These are phyloP conservation scores for Ailanthus altissimus DNA, from an alignment of 345 rosid species.

Conservation along the genomic window DNA sequence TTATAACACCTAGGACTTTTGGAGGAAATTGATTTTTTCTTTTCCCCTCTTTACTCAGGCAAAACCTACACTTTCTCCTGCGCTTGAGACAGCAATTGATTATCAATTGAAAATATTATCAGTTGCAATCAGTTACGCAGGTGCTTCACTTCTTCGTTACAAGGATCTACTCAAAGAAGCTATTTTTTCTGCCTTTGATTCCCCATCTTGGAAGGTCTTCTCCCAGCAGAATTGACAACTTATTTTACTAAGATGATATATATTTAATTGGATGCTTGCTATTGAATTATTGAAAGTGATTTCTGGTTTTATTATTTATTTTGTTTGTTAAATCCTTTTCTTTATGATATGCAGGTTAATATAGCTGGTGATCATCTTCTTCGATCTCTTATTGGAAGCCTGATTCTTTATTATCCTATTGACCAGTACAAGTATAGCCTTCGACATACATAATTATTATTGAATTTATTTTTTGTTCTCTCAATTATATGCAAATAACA, in stretches of 20 bases:
- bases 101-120: slow-evolving; percentile 89
- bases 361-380: slow-evolving; percentile 96
- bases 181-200: slow-evolving; percentile 76
- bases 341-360: slow-evolving; percentile 61
- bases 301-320: slow-evolving; percentile 5
- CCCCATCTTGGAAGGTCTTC: slow-evolving; percentile 95
- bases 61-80: slow-evolving; percentile 84
- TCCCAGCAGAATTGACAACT: slow-evolving; percentile 18
- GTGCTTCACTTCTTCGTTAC: slow-evolving; percentile 76
- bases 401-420: slow-evolving; percentile 82
- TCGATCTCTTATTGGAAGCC: slow-evolving; percentile 86
- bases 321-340: slow-evolving; percentile 19
- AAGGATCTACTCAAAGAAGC: slow-evolving; percentile 78
- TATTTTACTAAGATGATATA: neutral
- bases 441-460: slow-evolving; percentile 3
- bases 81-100: slow-evolving; percentile 92
- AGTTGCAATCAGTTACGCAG: slow-evolving; percentile 86
- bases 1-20: slow-evolving; percentile 23
- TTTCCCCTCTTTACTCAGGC: slow-evolving; percentile 39
- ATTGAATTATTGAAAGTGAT: slow-evolving; percentile 2
- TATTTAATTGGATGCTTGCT: slow-evolving; percentile 3
- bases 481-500: slow-evolving; percentile 14
- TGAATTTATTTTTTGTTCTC: slow-evolving; percentile 9
- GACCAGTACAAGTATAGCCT: slow-evolving; percentile 80
- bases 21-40: slow-evolving; percentile 20